Base-by-base conservation (phyloP, 2,329 filamentous ascomycete genomes). In the Dothiorella sarmentorum region DNA sequence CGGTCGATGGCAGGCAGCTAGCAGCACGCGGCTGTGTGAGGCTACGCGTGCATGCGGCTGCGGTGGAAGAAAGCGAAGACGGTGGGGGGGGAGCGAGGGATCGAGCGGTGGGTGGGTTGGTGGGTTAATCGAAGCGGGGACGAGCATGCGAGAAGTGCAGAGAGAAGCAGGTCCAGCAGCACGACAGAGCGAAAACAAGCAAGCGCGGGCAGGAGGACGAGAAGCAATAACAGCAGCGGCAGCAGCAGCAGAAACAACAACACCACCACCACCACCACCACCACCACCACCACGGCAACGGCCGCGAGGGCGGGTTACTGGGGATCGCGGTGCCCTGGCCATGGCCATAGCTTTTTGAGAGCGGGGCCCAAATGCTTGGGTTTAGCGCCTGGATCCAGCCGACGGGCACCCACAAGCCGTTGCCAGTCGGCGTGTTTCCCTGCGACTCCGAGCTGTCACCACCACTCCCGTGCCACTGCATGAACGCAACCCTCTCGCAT, bases 401-500 rank as follows among this genome's bases (percentile, higher is more conserved):
- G n/a, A n/a, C n/a, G n/a, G n/a, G n/a, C n/a, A n/a, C n/a, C n/a
- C n/a, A n/a, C n/a, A n/a, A n/a, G n/a, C n/a, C 37, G 5, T 18
- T 10, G 37, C 37, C n/a, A 38, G 6, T 18, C 37, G 37, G 37
- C 37, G n/a, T 38, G 37, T 38, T 38, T 38, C 37, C 37, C 26
- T 27, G 26, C 43, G 17, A n/a, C 29, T 35, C 13, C 29, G n/a
- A 31, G 31, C 17, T 29, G 29, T 17, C 31, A 31, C 47, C 33
- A 22, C 33, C 24, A 26, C 17, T 17, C 15, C n/a, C n/a, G 33
- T 53, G 49, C 49, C 49, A 53, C 49, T 40, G 49, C 49, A 53
- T 53, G 49, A 53, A 53, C 52, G 52, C 52, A 17, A 42, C 52
- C 35, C 52, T 29, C 31, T 43, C 38, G 13, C 38, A 44, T 33